These are phyloP conservation scores for Sindora glabra DNA, from an alignment of 306 rosid genomes.

Conservation along the genomic window DNA sequence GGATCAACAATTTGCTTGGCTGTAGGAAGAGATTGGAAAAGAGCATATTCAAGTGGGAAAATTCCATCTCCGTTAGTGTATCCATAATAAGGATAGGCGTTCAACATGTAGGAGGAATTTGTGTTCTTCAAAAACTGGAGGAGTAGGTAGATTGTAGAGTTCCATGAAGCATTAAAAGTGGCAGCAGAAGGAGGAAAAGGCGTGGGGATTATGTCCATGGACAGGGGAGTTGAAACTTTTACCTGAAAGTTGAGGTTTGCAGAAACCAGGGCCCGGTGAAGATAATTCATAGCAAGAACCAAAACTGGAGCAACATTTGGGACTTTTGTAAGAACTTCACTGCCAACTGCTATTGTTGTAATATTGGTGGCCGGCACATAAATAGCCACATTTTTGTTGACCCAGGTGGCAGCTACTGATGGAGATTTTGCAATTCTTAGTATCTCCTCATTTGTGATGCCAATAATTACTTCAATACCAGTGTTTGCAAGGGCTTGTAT, in stretches of 20 bases:
- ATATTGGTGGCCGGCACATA: constrained; percentile 77
- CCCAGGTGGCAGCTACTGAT: constrained; percentile 74
- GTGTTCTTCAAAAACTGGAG: constrained; percentile 75
- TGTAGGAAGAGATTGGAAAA: constrained; percentile 64
- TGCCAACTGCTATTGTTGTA: constrained; percentile 82
- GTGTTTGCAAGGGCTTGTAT: constrained; percentile 71
- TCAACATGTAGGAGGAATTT: constrained; percentile 69
- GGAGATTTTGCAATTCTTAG: constrained; percentile 67
- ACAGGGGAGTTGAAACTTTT: constrained; percentile 78
- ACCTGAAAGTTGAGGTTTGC: constrained; percentile 61
- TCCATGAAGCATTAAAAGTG: constrained; percentile 63
- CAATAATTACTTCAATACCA: constrained; percentile 65
- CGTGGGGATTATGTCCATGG: constrained; percentile 70
- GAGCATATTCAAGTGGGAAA: constrained; percentile 86
- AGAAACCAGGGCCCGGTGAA: constrained; percentile 76
- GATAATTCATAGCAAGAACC: constrained; percentile 74
- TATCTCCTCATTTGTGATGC: constrained; percentile 68
- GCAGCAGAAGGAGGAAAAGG: constrained; percentile 90
- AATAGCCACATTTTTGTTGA: constrained; percentile 70
- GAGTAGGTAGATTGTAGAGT: constrained; percentile 54
- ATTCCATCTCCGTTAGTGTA: constrained; percentile 66
- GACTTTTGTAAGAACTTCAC: constrained; percentile 67
- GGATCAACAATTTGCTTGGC: constrained; percentile 96
- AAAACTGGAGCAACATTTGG: constrained; percentile 72
- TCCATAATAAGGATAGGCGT: constrained; percentile 70